These are phyloP conservation scores for Lepidium didymum DNA, from an alignment of 345 rosid species.

Conservation along the genomic window DNA sequence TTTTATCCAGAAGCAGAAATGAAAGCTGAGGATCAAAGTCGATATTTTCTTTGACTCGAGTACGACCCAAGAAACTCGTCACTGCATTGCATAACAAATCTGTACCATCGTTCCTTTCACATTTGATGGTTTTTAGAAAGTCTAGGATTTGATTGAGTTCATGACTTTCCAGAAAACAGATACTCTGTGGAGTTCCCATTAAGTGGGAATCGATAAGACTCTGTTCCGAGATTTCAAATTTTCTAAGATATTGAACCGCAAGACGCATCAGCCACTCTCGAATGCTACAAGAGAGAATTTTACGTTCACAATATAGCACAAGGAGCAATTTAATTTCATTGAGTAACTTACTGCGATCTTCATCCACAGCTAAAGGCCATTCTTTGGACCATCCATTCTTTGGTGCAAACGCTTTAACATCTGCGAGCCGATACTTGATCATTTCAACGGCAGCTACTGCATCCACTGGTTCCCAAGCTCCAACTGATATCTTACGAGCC, in stretches of 20 bases:
- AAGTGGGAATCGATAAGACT: background rate
- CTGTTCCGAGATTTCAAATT: background rate
- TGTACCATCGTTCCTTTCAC: slow-evolving; percentile 7
- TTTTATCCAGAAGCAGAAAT: slow-evolving; percentile 13
- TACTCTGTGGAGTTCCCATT: slow-evolving; percentile 6
- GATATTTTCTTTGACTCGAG: slow-evolving; percentile 8
- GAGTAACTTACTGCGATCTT: slow-evolving; percentile 5
- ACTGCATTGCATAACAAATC: slow-evolving; percentile 9
- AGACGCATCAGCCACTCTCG: background rate
- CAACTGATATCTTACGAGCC: slow-evolving; percentile 1
- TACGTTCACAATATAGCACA: background rate
- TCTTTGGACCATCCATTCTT: slow-evolving; percentile 22
- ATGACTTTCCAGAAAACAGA: slow-evolving; percentile 11
- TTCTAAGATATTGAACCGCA: background rate
- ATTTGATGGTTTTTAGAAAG: background rate
- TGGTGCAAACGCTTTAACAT: background rate
- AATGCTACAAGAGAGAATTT: slow-evolving; percentile 11
- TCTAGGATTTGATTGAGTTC: slow-evolving; percentile 2
- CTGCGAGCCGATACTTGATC: background rate
- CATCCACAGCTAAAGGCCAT: slow-evolving; percentile 16
- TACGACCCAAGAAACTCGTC: background rate
- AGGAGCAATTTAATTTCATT: background rate
- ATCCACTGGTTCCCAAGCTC: slow-evolving; percentile 21
- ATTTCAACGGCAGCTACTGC: slow-evolving; percentile 12
- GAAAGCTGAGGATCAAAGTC: slow-evolving; percentile 9